Conservation (phyloP, 768 basidiomycete genomes). For the Leucocoprinus leucothites region DNA sequence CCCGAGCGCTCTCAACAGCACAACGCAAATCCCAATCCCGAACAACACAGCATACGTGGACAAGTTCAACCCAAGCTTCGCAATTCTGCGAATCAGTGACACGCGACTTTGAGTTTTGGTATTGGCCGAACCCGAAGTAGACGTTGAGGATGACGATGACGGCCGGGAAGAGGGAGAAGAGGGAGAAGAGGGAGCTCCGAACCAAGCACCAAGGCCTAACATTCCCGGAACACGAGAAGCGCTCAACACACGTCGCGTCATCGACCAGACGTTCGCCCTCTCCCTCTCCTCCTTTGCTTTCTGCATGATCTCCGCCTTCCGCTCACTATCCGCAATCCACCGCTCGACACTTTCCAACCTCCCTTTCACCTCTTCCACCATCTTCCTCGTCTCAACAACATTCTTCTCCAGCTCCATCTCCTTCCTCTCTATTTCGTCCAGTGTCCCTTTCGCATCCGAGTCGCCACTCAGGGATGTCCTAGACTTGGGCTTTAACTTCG, state of each 20-base stretch:
- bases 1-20: neutral
- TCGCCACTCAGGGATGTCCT: neutral
- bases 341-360: neutral
- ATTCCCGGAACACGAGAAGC: conserved; percentile 3
- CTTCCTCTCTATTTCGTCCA: neutral
- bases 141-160: neutral
- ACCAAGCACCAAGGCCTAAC: conserved; percentile 5
- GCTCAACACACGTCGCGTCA: neutral
- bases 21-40: neutral
- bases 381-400: neutral
- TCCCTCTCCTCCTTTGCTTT: neutral
- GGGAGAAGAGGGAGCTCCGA: neutral
- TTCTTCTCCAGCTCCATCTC: conserved; percentile 1
- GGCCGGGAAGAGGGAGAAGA: neutral
- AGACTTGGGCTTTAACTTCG: neutral
- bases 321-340: neutral
- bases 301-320: neutral
- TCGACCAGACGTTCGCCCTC: neutral
- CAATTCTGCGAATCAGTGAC: neutral
- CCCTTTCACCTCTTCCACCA: neutral
- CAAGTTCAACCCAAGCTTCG: neutral
- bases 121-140: neutral
- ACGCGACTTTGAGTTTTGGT: neutral
- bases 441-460: neutral
- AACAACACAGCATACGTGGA: neutral